Percentiles rank a stretch among this genome's conserved stretches.
phyloP scores from a whole-genome alignment of 2,329 filamentous ascomycete genomes.

The Aspergillus ochraceoroseus region DNA sequence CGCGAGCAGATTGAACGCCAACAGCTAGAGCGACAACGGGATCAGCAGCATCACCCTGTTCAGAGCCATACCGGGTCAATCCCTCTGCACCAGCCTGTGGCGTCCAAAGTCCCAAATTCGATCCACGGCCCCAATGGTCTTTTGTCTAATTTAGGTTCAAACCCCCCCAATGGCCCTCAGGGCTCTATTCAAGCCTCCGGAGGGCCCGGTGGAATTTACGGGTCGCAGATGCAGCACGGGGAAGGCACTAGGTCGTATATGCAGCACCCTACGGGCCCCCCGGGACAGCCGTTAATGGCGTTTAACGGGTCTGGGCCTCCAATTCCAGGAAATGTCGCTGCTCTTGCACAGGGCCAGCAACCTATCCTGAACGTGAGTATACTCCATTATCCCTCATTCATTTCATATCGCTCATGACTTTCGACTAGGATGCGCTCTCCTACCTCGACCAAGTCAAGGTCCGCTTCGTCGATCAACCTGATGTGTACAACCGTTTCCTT shows the following conservation, averaged over 20 bases:
- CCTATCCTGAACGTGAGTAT: conserved; percentile 67
- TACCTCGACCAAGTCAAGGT: conserved; percentile 99
- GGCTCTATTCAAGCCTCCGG: conserved; percentile 55
- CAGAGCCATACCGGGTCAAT: conserved; percentile 85
- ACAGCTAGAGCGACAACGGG: conserved; percentile 51
- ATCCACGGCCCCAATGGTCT: conserved; percentile 92
- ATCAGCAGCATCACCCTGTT: conserved; percentile 64
- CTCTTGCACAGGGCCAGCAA: conserved; percentile 71
- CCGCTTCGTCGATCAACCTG: conserved; percentile 91
- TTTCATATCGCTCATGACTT: conserved; percentile 1
- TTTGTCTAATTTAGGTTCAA: conserved; percentile 66
- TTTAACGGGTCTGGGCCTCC: conserved; percentile 44
- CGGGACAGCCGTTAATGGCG: conserved; percentile 51
- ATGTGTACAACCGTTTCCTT: conserved; percentile 93
- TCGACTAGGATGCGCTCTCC: conserved; percentile 71
- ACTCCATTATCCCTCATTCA: no score
- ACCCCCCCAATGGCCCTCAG: conserved; percentile 51
- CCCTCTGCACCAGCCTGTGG: conserved; percentile 90
- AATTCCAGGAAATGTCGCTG: conserved; percentile 50
- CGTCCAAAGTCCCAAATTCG: conserved; percentile 69
- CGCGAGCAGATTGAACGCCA: conserved; percentile 55
- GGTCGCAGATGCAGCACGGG: conserved; percentile 58
- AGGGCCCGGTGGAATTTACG: conserved; percentile 62
- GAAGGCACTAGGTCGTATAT: conserved; percentile 55
- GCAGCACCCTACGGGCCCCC: conserved; percentile 57